phyloP scores from a whole-genome alignment of 2,329 filamentous ascomycete genomes.

The Colletotrichum sp. region DNA sequence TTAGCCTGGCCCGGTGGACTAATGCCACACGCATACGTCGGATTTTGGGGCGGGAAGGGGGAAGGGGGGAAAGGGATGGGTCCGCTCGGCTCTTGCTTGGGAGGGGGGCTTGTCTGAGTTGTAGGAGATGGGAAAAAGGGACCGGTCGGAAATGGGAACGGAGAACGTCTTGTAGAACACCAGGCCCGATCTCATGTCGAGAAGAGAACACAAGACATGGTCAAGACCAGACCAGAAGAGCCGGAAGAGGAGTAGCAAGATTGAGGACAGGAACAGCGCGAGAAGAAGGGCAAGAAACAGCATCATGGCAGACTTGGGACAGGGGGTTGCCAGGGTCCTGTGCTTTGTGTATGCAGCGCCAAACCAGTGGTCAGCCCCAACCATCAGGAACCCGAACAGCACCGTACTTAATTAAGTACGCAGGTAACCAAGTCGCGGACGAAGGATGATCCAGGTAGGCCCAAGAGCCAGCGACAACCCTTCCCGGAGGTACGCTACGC shows the following conservation, averaged over 20 bases:
- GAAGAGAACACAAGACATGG: not conserved
- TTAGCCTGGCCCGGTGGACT: not conserved
- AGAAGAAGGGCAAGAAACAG: not conserved
- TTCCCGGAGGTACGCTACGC: not conserved
- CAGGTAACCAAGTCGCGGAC: not conserved
- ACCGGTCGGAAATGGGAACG: not conserved
- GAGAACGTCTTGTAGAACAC: not conserved
- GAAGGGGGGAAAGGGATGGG: not conserved
- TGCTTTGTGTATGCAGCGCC: slow-evolving; percentile 2
- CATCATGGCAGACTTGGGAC: not conserved
- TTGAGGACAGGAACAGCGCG: not conserved
- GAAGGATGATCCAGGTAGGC: slow-evolving; percentile 19
- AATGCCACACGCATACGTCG: not conserved
- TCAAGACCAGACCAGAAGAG: not conserved
- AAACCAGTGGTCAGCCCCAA: not conserved
- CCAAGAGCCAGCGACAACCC: slow-evolving; percentile 8
- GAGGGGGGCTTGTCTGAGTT: not conserved
- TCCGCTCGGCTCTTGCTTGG: not conserved
- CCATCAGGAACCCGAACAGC: slow-evolving; percentile 12
- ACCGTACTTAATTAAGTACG: not conserved
- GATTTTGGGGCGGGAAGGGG: not conserved
- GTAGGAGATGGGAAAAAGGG: not conserved
- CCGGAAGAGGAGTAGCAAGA: not conserved
- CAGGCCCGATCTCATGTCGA: not conserved
- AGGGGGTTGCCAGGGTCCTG: not conserved